Evolutionary conservation across 2,329 filamentous ascomycete species (phyloP), one percentile per base, ranked within the genome.

Genomic region (Phoma sp.): DNA sequence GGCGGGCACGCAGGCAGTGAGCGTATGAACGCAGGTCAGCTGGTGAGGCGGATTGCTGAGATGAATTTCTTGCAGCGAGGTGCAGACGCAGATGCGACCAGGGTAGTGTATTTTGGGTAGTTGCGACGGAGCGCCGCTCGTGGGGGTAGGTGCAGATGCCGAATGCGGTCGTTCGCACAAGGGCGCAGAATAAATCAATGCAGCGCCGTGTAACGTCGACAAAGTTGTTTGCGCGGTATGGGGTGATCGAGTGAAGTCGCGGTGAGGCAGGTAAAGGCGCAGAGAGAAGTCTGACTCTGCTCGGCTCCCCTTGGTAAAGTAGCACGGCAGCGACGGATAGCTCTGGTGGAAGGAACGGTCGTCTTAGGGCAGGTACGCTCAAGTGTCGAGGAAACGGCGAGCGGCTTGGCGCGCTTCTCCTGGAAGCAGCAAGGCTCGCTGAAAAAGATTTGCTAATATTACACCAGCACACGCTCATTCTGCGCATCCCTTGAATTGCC

Each of bases 51-150:
- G 58, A 56, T 47, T 46, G 46, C 47, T 59, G 37, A 40, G 55
- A 36, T 40, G 46, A 38, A 58, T 56, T 55, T 47, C 43, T 40
- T 55, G 52, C 52, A 56, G 52, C 45, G 37, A 50, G 18, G 42
- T 58, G 55, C 55, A 55, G 55, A 29, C 17, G 51, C 42, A 43
- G 48, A 33, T 25, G 25, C 39, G 53, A 56, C 53, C 47, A 37
- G 45, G 53, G 55, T 54, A 32, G 56, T 53, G 51, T 55, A 51
- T 50, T 56, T 57, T 57, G 60, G 56, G 63, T 39, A 54, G 51
- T 56, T 58, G 57, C 62, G 57, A 47, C 56, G 65, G 63, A 64
- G 61, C 61, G 61, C 50, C 57, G 48, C 43, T 56, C 57, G 59
- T 60, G 57, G 58, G 60, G 61, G 63, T 47, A 47, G 42, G 15